Percentiles rank a stretch among this genome's conserved stretches.
Evolutionary conservation across 169 alveolate species (phyloP).

Genomic region (Besnoitia besnoiti): DNA sequence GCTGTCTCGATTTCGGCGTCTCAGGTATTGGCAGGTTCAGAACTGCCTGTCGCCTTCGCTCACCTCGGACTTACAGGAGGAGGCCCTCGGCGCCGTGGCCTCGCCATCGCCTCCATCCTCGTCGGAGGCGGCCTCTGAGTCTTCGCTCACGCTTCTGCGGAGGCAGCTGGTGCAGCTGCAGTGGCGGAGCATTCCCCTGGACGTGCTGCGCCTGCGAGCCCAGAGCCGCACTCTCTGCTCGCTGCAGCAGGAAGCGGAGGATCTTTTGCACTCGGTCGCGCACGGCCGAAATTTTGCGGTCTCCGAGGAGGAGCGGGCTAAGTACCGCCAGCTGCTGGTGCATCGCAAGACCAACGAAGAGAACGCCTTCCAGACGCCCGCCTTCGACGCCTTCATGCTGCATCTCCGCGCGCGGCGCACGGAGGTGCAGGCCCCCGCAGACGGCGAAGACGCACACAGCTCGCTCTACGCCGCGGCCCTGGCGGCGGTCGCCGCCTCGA

Average conservation of each 20-base stretch:
- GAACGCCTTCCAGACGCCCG: not conserved
- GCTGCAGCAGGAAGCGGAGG: slow-evolving; percentile 20
- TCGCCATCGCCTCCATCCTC: not conserved
- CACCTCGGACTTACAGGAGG: too few relatives aligned
- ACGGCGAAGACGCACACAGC: not conserved
- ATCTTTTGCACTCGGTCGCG: not conserved
- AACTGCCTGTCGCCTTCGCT: not conserved
- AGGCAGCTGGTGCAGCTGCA: not conserved
- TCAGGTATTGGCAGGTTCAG: not conserved
- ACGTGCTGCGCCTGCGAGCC: not conserved
- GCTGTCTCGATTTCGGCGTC: too few relatives aligned
- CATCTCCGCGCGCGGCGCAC: not conserved
- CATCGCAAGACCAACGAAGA: not conserved
- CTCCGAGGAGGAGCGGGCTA: not conserved
- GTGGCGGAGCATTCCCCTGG: not conserved
- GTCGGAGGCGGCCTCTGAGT: not conserved
- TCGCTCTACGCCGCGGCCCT: slow-evolving; percentile 5
- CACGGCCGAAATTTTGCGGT: not conserved
- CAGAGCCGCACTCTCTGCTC: not conserved
- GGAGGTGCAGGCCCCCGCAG: not conserved
- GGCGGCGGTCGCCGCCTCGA: not conserved
- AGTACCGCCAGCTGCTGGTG: not conserved
- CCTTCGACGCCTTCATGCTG: not conserved
- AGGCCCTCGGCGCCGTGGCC: not conserved
- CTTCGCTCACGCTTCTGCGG: not conserved